Evolutionary conservation across 441 rosid species (phyloP), one percentile per base, ranked within the genome.

Genomic region (Viola pubescens): DNA sequence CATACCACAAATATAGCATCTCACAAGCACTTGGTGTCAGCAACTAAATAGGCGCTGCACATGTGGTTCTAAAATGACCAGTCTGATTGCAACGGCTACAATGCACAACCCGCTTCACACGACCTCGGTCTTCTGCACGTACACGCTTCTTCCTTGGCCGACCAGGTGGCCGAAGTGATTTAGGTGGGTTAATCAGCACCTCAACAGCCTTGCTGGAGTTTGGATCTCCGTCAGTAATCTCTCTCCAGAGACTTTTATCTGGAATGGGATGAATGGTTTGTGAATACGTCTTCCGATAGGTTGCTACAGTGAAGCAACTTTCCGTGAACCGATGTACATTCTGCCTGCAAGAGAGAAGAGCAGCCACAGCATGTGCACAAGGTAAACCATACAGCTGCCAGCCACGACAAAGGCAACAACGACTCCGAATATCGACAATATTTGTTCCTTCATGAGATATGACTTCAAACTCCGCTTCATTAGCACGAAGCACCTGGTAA

Each of bases 81-180:
- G 97, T 89, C 77, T 92, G 98, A 69, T 92, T 89, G 79, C 98
- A 92, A 16, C 92, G 86, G 65, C 98, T 89, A 70, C 98, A 92
- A 62, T 92, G 98, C 80, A 92, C 97, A 53, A 89, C 90, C 56
- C 98, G 77, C 73, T 89, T 92, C 53, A 75, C 83, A 2, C 92
- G 83, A 2, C 97, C 96, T 13, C 92, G 82, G 43, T 89, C 96
- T 70, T 92, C 98, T 37, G 86, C 94, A 54, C 92, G 74, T 60
- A 87, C 92, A 48, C 96, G 82, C 70, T 89, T 92, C 75, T 87
- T 92, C 67, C 97, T 77, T 10, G 91, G 98, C 60, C 97, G 78
- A 66, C 98, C 98, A 9, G 98, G 91, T 0, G 98, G 95, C 60
- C 94, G 78, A 63, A 87, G 80, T 45, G 95, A 89, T 70, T 92